These are phyloP conservation scores for Populus hybrid DNA, from an alignment of 441 rosid species.

Conservation along the genomic window DNA sequence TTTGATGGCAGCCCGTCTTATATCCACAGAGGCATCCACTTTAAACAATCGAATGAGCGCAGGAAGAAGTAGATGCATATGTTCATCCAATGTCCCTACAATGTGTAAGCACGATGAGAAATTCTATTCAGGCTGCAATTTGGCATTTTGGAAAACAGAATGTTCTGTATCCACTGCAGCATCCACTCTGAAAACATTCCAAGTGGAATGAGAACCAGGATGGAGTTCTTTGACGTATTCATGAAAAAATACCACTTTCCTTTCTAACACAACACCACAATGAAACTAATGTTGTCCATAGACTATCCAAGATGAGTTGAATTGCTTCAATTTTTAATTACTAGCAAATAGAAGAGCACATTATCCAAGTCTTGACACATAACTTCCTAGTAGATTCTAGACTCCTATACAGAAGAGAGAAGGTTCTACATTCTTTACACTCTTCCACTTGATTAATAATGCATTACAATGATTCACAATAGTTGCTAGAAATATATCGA, in stretches of 20 bases:
- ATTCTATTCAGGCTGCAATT: background rate
- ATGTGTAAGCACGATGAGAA: conserved; percentile 9
- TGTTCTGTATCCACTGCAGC: background rate
- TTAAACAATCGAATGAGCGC: conserved; percentile 93
- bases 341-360: background rate
- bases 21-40: conserved; percentile 92
- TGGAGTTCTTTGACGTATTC: background rate
- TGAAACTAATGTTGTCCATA: background rate
- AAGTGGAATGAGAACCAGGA: background rate
- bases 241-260: background rate
- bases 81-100: conserved; percentile 97
- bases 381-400: conserved; percentile 1
- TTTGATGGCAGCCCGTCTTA: conserved; percentile 89
- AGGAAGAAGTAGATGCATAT: conserved; percentile 98
- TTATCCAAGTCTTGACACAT: background rate
- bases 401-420: background rate
- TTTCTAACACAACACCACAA: background rate
- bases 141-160: background rate
- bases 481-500: background rate
- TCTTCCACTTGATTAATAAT: background rate
- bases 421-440: background rate
- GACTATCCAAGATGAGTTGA: background rate
- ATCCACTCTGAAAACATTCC: background rate
- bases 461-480: background rate
- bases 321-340: background rate